Evolutionary conservation across 306 rosid genomes (phyloP).

Genomic region (Quercus glauca): DNA sequence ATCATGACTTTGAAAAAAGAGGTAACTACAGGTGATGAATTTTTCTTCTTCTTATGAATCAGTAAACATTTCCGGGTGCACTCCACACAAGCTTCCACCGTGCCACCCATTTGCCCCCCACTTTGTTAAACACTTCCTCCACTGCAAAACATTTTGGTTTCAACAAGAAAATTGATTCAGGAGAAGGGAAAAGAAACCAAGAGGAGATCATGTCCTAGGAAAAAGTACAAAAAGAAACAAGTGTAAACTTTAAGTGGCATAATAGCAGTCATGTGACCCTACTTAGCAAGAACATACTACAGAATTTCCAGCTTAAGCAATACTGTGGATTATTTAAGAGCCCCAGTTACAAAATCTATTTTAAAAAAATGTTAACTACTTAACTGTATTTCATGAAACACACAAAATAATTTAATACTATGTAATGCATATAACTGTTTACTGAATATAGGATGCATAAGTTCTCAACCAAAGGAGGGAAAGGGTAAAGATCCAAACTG

Average conservation of each 20-base stretch:
- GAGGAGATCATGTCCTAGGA: background rate
- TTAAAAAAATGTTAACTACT: too few relatives aligned
- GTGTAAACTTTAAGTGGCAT: background rate
- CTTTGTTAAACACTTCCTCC: background rate
- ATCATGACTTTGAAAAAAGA: constrained; percentile 69
- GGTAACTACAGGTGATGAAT: background rate
- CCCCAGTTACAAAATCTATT: too few relatives aligned
- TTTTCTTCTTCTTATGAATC: constrained; percentile 36
- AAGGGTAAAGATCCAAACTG: too few relatives aligned
- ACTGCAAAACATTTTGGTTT: background rate
- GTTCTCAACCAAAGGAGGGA: too few relatives aligned
- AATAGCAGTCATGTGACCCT: background rate
- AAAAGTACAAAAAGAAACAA: background rate
- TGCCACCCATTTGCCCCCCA: constrained; percentile 32
- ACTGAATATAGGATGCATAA: too few relatives aligned
- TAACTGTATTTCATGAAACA: too few relatives aligned
- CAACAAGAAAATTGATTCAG: background rate
- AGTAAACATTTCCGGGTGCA: constrained; percentile 39
- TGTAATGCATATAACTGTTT: too few relatives aligned
- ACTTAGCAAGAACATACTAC: background rate
- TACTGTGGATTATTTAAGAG: background rate
- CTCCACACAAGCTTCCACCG: constrained; percentile 27
- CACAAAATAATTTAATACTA: too few relatives aligned
- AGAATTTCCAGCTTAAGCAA: background rate
- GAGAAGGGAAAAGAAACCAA: background rate